Evolutionary conservation across 108 stramenopile species (phyloP), one percentile per base, ranked within the genome.

Genomic region (Asterionellopsis glacialis): DNA sequence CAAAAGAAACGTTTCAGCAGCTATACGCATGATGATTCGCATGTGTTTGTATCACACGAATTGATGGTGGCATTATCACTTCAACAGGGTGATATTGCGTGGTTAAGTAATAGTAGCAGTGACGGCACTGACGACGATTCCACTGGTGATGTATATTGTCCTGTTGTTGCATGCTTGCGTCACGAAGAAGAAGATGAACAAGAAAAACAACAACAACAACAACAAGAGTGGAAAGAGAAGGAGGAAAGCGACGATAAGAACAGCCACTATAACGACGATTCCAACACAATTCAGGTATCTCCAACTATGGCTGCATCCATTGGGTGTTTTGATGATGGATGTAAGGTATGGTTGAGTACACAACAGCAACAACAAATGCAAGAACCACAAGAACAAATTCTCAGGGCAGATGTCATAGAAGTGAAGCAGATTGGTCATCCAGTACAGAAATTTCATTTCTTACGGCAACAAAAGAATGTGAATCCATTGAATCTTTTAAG

Each of bases 1-100:
- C 1, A 48, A 7, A 48, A 1, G 9, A 48, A 19, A 16, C 9
- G 47, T 48, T 7, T 2, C 7, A 7, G 33, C 7, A 33, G 33
- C 2, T 21, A 5, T 41, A 5, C 5, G 33, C 6, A 41, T 39
- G 38, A 57, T 39, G 56, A 41, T 41, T 57, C 40, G 2, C 1
- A n/a, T 15, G 56, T 57, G 3, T 57, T 41, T 22, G 56, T 6
- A 12, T 41, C 56, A n/a, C 15, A n/a, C 1, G 41, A 57, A 2
- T 41, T 57, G 56, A 16, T 57, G 39, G 39, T 57, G n/a, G 39
- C n/a, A 19, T 41, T 57, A 11, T 57, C 56, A 22, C 15, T 57
- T 16, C 15, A 41, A 42, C 33, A 57, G 3, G 56, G 56, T 41
- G 56, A 57, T 41, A 39, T 57, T 21, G 56, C 26, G 5, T 57